Conservation (phyloP, 352 stramenopile species). For the Pythium scleroteichum region DNA sequence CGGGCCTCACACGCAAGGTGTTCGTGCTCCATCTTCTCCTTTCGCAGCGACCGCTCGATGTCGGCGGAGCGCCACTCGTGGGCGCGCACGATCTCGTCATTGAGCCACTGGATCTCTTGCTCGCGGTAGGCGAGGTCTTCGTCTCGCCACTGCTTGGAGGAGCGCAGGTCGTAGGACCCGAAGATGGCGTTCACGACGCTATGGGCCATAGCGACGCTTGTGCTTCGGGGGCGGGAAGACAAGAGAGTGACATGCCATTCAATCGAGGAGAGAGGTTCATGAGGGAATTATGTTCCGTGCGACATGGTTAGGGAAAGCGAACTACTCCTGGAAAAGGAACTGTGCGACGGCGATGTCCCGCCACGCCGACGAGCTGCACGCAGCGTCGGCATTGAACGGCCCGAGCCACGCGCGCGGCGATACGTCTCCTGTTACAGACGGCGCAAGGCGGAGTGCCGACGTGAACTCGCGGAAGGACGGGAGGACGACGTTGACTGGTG, state of each 20-base stretch:
- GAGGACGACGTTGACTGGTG: neutral
- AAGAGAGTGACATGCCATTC: slow-evolving; percentile 2
- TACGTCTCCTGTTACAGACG: neutral
- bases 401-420: slow-evolving; percentile 3
- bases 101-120: slow-evolving; percentile 78
- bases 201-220: slow-evolving; percentile 35
- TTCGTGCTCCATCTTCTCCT: slow-evolving; percentile 68
- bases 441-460: neutral
- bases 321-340: too few relatives aligned
- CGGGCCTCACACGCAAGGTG: slow-evolving; percentile 61
- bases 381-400: neutral
- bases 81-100: slow-evolving; percentile 71
- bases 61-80: slow-evolving; percentile 69
- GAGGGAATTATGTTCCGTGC: neutral
- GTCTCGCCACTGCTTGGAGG: slow-evolving; percentile 74
- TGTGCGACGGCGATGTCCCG: slow-evolving; percentile 5
- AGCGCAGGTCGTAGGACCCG: slow-evolving; percentile 76
- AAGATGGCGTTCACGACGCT: slow-evolving; percentile 69
- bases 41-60: slow-evolving; percentile 63
- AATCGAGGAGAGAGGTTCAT: neutral
- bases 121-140: slow-evolving; percentile 68
- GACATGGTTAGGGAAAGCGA: slow-evolving; percentile 4
- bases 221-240: too few relatives aligned
- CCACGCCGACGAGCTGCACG: slow-evolving; percentile 3
- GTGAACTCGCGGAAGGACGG: neutral